Evolutionary conservation across 2,329 filamentous ascomycete genomes (phyloP), one percentile per base, ranked within the genome.

Genomic region (Stachybotrys chartarum): DNA sequence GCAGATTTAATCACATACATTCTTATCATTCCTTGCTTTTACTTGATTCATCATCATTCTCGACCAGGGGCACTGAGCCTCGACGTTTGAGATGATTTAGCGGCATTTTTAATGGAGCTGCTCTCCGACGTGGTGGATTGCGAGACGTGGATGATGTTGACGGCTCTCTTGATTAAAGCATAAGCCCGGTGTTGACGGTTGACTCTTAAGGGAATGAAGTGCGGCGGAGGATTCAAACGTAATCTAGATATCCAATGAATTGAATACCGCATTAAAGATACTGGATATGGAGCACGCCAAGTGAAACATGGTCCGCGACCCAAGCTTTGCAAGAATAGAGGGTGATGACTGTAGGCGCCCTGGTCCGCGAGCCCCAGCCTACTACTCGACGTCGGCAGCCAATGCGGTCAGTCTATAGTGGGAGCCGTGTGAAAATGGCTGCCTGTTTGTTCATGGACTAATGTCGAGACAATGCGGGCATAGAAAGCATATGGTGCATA

Each of bases 1-100:
- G 66, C 66, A 64, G 60, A 60, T 58, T 63, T 69, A 67, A 67
- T 67, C 64, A 51, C 58, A 60, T 63, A 67, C 58, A 60, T 42
- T 42, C 35, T 42, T 42, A 42, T 14, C 35, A 10, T 10, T 42
- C 35, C 35, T 42, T 42, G 8, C 10, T 10, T 42, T 14, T 42
- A 42, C 35, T 10, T 42, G 10, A 3, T 42, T 42, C 35, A 14
- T 14, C 35, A 14, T 14, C 8, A 42, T 10, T 42, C 35, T 14
- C 10, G 14, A 14, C 35, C 5, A 14, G 35, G 8, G 35, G 35
- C 35, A 6, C 35, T 42, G 35, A 14, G 35, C 35, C 5, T 42
- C 35, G 35, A 24, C 24, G 24, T 3, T 24, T 24, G 24, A 24
- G 24, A 24, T 24, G 24, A 24, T 24, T 24, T 24, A 24, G 24